Evolutionary conservation across 2,329 filamentous ascomycete genomes (phyloP), one percentile per base, ranked within the genome.

Genomic region (Penicillium sclerotigenum): DNA sequence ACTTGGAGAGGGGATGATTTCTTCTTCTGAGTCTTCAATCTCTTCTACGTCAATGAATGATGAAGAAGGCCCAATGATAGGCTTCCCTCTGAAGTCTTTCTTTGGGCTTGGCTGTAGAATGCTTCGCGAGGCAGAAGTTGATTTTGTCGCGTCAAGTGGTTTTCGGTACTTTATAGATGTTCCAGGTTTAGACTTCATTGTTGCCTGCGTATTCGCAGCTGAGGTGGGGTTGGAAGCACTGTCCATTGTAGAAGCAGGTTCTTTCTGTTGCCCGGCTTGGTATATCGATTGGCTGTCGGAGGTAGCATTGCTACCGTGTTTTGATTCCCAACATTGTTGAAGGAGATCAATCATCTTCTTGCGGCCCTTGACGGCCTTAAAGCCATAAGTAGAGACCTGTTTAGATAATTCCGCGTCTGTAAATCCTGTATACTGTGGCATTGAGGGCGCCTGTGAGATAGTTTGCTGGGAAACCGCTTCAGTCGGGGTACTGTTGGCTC

Each of bases 361-460:
- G 18, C 89, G 81, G 53, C 78, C 83, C 68, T 86, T 89, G 29
- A 91, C 76, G 1, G 86, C 77, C 67, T 91, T 92, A 73, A 92
- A 91, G 0, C 87, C 87, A 65, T 85, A 91, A 0, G 79, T 77
- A 5, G 80, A 75, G 42, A 92, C 75, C 65, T 87, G 81, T 54
- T 80, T 83, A 3, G 83, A 76, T 16, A 92, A 75, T 56, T 88
- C 83, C 9, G 79, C 73, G 58, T 87, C 86, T 3, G 86, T 86
- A 56, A 83, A 86, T 0, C 81, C 72, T 38, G 82, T 79, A 58
- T 82, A 91, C 11, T 83, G 80, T 2, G 88, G 87, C 46, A 75
- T 79, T 42, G 57, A 41, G 22, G 58, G 58, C 6, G 18, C 50
- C 28, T 59, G 50, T 4, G 54, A 41, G 18, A 22, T 48, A 20